Percentiles rank a stretch among this genome's conserved stretches.
Conservation (phyloP, 164 flowering plant species). For the Vitis cinerea region DNA sequence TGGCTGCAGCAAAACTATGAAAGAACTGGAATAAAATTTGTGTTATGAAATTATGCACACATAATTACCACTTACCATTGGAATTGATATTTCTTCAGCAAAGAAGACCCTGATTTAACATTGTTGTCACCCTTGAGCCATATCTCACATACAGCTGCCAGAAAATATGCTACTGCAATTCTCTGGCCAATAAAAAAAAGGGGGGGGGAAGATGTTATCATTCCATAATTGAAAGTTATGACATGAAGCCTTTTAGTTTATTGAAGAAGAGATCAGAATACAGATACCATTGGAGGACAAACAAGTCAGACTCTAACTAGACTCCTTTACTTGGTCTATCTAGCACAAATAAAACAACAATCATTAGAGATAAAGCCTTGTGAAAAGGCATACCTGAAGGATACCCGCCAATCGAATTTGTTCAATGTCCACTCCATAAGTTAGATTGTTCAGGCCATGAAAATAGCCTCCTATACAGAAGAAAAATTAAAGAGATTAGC, state of each 20-base stretch:
- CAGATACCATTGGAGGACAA: background rate
- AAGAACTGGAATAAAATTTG: background rate
- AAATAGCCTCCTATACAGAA: constrained; percentile 62
- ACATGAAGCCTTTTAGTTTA: background rate
- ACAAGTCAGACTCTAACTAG: background rate
- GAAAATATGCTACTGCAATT: constrained; percentile 65
- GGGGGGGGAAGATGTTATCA: background rate
- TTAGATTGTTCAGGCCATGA: constrained; percentile 56
- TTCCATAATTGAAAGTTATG: background rate
- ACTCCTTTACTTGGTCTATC: background rate
- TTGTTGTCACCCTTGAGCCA: constrained; percentile 52
- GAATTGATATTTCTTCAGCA: constrained; percentile 50
- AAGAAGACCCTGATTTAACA: constrained; percentile 35
- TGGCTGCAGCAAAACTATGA: background rate
- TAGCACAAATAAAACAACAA: background rate
- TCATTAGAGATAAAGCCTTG: background rate
- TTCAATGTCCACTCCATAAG: constrained; percentile 64
- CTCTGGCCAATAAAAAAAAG: constrained; percentile 37
- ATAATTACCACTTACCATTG: constrained; percentile 23
- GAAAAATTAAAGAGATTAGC: background rate
- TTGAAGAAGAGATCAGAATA: background rate
- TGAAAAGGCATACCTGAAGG: constrained; percentile 52
- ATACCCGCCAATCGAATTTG: constrained; percentile 68
- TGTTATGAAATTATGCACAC: too few relatives aligned
- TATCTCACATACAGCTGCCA: constrained; percentile 74